phyloP scores from a whole-genome alignment of 371 early-diverging fungal species.

The Enterospora canceri region DNA sequence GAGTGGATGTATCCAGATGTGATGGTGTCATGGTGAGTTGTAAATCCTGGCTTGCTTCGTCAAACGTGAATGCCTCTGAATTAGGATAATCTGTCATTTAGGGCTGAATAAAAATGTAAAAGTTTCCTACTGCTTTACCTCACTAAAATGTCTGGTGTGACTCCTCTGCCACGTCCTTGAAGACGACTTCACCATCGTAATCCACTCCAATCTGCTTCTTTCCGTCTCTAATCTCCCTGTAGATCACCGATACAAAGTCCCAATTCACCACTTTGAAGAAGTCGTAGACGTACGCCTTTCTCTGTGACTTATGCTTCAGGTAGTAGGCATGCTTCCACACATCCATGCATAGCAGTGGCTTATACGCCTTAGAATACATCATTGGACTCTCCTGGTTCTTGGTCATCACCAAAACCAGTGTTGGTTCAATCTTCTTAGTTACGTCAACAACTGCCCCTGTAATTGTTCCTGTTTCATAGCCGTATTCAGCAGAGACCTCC shows the following conservation, averaged over 20 bases:
- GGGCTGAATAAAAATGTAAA: constrained; percentile 15
- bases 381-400: constrained; percentile 79
- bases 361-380: constrained; percentile 58
- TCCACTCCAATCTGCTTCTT: constrained; percentile 54
- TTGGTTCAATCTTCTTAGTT: constrained; percentile 9
- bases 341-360: constrained; percentile 79
- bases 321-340: constrained; percentile 97
- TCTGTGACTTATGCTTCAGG: constrained; percentile 83
- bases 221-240: constrained; percentile 18
- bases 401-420: constrained; percentile 71
- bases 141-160: not conserved
- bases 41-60: constrained; percentile 51
- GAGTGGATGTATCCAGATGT: constrained; percentile 30
- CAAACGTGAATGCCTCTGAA: constrained; percentile 54
- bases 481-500: constrained; percentile 40
- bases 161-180: not conserved
- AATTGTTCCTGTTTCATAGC: not conserved
- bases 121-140: not conserved
- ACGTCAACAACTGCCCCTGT: not conserved
- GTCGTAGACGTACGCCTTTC: constrained; percentile 77
- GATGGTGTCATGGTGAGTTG: constrained; percentile 39
- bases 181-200: constrained; percentile 55
- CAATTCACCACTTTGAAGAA: constrained; percentile 92
- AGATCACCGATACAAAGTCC: constrained; percentile 62
- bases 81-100: not conserved